Evolutionary conservation across 805 yeast genomes (phyloP).

Genomic region (Kuraishia capsulata): DNA sequence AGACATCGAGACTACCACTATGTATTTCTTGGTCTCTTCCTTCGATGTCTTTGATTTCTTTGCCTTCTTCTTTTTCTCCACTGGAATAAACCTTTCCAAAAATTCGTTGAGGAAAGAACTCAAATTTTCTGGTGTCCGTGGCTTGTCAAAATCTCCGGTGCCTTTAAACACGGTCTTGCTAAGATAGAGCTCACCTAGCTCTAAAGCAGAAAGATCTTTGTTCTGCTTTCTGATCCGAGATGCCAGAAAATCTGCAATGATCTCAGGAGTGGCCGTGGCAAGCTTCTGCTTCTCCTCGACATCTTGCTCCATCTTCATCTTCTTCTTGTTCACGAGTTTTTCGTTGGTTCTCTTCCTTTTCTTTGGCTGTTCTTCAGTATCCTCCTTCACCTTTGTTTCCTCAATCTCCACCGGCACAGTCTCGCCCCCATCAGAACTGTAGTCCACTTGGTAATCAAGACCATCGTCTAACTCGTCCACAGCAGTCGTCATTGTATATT

Average conservation of each 20-base stretch:
- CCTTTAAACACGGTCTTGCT: constrained; percentile 49
- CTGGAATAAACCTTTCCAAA: constrained; percentile 37
- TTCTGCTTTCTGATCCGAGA: constrained; percentile 47
- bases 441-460: constrained; percentile 47
- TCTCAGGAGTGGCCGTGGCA: constrained; percentile 45
- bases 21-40: constrained; percentile 29
- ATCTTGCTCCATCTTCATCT: constrained; percentile 58
- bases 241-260: constrained; percentile 62
- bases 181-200: constrained; percentile 54
- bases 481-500: constrained; percentile 5
- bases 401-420: constrained; percentile 24
- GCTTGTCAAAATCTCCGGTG: constrained; percentile 46
- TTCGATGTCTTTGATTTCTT: constrained; percentile 19
- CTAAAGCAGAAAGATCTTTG: constrained; percentile 66
- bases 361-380: constrained; percentile 13
- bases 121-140: constrained; percentile 48
- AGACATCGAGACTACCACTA: constrained; percentile 57
- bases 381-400: constrained; percentile 16
- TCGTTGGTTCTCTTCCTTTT: constrained; percentile 21
- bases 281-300: constrained; percentile 45
- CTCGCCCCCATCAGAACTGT: constrained; percentile 26
- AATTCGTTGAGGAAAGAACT: constrained; percentile 42
- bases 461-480: constrained; percentile 81
- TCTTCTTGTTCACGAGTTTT: constrained; percentile 55
- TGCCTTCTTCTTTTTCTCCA: constrained; percentile 17